Conservation (phyloP, 257 asterid species). For the Solanum commersonii region DNA sequence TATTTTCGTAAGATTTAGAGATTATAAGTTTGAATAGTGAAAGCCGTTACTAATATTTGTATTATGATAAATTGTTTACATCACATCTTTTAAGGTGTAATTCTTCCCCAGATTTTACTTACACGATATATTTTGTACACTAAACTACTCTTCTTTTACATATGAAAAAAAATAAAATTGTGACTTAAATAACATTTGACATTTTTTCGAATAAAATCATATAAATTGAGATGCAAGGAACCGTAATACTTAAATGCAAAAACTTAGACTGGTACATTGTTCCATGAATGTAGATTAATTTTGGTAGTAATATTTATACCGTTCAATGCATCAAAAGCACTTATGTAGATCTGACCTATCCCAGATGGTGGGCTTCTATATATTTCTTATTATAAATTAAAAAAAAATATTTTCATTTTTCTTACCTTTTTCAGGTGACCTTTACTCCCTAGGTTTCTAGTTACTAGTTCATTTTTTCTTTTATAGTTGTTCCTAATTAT, state of each 20-base stretch:
- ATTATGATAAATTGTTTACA: accelerated
- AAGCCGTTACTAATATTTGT: too few species aligned
- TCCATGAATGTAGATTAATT: background rate
- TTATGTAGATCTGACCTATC: background rate
- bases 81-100: too few species aligned
- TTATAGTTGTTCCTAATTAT: too few species aligned
- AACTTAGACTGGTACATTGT: constrained; percentile 17
- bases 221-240: accelerated
- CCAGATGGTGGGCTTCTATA: background rate
- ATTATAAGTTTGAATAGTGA: accelerated
- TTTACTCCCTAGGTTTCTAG: too few species aligned
- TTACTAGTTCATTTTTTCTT: too few species aligned
- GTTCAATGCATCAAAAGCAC: background rate
- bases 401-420: background rate
- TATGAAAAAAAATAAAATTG: too few species aligned
- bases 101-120: background rate
- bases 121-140: too few species aligned
- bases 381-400: too few species aligned
- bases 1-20: too few species aligned
- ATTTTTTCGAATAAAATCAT: too few species aligned
- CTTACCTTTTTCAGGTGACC: background rate
- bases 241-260: constrained; percentile 18
- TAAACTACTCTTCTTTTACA: background rate
- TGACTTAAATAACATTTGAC: too few species aligned
- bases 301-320: background rate